These are phyloP conservation scores for Trichoderma gracile DNA, from an alignment of 2,329 filamentous ascomycete species.

Conservation along the genomic window DNA sequence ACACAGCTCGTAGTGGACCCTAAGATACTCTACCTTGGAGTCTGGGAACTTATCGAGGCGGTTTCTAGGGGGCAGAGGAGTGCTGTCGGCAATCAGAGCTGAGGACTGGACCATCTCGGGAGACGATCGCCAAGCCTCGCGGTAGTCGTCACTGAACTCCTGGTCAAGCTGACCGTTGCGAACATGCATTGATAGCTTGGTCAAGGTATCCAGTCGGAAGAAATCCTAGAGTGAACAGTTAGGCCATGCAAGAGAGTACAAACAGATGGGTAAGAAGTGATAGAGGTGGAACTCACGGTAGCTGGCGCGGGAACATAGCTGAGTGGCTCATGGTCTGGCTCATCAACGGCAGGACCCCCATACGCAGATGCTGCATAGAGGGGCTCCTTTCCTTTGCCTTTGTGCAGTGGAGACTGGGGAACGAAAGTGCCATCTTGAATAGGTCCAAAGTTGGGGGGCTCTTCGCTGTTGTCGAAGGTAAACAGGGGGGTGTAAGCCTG, in stretches of 20 bases:
- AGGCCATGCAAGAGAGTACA: not conserved
- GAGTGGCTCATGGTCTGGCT: not conserved
- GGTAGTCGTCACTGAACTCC: too few species aligned
- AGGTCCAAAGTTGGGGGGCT: too few species aligned
- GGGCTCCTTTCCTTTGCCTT: too few species aligned
- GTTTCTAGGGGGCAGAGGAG: slow-evolving; percentile 29
- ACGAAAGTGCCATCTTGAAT: too few species aligned
- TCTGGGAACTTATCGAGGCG: slow-evolving; percentile 10
- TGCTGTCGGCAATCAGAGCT: slow-evolving; percentile 32
- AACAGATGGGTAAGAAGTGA: not conserved
- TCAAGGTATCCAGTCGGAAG: not conserved
- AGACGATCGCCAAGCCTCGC: slow-evolving; percentile 25
- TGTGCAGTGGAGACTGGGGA: too few species aligned
- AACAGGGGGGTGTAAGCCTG: too few species aligned
- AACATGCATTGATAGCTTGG: slow-evolving; percentile 19
- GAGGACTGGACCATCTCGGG: slow-evolving; percentile 32
- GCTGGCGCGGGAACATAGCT: not conserved
- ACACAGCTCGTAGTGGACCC: slow-evolving; percentile 72
- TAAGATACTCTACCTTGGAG: slow-evolving; percentile 58
- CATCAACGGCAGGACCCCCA: not conserved
- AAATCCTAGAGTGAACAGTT: not conserved
- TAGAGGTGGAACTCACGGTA: not conserved
- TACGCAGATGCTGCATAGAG: too few species aligned
- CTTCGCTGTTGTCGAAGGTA: too few species aligned
- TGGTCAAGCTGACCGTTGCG: not conserved